phyloP scores from a whole-genome alignment of 164 flowering plant genomes.

The Piper longum region DNA sequence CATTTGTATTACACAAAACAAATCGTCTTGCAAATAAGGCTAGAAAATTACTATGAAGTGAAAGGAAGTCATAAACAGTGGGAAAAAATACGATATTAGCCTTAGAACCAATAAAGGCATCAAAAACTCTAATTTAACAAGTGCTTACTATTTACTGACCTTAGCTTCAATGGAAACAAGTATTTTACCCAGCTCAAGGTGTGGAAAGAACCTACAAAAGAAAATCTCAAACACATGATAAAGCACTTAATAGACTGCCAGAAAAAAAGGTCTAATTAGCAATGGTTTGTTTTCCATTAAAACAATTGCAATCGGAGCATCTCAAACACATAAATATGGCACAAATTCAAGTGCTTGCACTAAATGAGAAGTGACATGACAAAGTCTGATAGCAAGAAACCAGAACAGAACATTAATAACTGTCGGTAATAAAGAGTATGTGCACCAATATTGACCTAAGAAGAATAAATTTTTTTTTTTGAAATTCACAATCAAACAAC shows the following conservation, averaged over 20 bases:
- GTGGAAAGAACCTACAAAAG: slow-evolving; percentile 56
- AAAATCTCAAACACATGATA: background rate
- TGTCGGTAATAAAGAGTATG: too few relatives aligned
- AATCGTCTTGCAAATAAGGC: background rate
- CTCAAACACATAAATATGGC: background rate
- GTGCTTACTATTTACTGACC: slow-evolving; percentile 20
- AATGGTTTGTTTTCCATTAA: background rate
- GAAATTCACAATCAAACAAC: too few relatives aligned
- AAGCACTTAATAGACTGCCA: background rate
- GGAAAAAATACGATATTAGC: background rate
- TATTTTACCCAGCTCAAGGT: slow-evolving; percentile 43
- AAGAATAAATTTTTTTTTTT: too few relatives aligned
- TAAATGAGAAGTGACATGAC: background rate
- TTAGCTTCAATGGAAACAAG: slow-evolving; percentile 48
- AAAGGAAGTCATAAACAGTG: background rate
- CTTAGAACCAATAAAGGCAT: background rate
- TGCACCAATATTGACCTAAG: too few relatives aligned
- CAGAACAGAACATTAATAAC: too few relatives aligned
- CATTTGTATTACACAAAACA: background rate
- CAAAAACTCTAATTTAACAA: too few relatives aligned
- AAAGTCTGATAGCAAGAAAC: background rate
- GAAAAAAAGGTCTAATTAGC: background rate
- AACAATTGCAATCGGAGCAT: background rate
- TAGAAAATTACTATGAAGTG: background rate
- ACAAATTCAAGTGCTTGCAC: background rate